Percentiles rank a stretch among this genome's conserved stretches.
These are phyloP conservation scores for Starmera dryadoides DNA, from an alignment of 805 yeast species.

Conservation along the genomic window DNA sequence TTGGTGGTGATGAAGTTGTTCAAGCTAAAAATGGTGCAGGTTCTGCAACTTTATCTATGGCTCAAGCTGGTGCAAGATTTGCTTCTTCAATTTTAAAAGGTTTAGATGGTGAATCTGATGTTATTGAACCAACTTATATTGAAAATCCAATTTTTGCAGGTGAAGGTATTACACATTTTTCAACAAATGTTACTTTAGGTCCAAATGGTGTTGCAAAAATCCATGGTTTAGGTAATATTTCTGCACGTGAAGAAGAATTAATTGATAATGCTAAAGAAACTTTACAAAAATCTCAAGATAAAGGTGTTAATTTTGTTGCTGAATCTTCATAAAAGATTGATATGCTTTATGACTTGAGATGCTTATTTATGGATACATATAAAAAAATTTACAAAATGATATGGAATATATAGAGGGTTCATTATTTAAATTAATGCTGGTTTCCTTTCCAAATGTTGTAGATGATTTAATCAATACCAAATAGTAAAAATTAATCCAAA, in stretches of 20 bases:
- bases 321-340: background rate
- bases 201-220: slow-evolving; percentile 80
- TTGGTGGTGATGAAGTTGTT: slow-evolving; percentile 95
- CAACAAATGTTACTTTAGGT: slow-evolving; percentile 91
- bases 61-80: slow-evolving; percentile 83
- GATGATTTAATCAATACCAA: too few species aligned
- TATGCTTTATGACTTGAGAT: too few species aligned
- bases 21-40: slow-evolving; percentile 93
- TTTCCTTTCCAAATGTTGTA: too few species aligned
- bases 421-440: too few species aligned
- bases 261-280: slow-evolving; percentile 82
- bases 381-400: too few species aligned
- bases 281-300: slow-evolving; percentile 81
- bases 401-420: too few species aligned
- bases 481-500: too few species aligned
- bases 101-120: slow-evolving; percentile 23
- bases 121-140: slow-evolving; percentile 55
- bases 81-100: slow-evolving; percentile 40
- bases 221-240: slow-evolving; percentile 69
- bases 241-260: slow-evolving; percentile 78
- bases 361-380: too few species aligned
- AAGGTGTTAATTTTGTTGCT: slow-evolving; percentile 81
- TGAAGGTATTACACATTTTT: slow-evolving; percentile 88
- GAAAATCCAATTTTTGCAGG: slow-evolving; percentile 75
- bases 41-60: slow-evolving; percentile 92